phyloP scores from a whole-genome alignment of 768 basidiomycete species.

The Mycena filopes region DNA sequence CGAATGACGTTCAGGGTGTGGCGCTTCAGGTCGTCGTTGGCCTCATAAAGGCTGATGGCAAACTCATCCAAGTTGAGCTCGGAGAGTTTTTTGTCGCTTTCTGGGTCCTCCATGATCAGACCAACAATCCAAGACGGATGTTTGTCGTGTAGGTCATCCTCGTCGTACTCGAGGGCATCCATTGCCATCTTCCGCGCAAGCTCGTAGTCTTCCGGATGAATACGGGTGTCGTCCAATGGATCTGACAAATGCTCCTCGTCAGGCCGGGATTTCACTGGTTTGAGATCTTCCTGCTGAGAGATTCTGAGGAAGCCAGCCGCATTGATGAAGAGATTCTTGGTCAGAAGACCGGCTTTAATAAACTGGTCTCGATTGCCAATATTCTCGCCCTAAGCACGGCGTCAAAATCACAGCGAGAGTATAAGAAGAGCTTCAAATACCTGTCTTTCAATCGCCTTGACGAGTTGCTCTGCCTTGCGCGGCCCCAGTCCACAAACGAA shows the following conservation, averaged over 20 bases:
- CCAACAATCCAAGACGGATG: conserved; percentile 92
- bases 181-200: conserved; percentile 98
- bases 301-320: conserved; percentile 93
- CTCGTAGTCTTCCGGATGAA: conserved; percentile 98
- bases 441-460: conserved; percentile 81
- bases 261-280: conserved; percentile 71
- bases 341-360: conserved; percentile 80
- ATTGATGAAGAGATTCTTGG: conserved; percentile 91
- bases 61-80: conserved; percentile 97
- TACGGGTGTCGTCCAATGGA: conserved; percentile 93
- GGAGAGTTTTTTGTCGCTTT: conserved; percentile 82
- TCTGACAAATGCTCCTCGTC: conserved; percentile 81
- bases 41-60: conserved; percentile 89
- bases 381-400: conserved; percentile 76
- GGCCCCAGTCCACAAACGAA: conserved; percentile 95
- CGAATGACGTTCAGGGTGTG: conserved; percentile 91
- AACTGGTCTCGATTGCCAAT: conserved; percentile 90
- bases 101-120: conserved; percentile 84
- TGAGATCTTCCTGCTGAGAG: conserved; percentile 73
- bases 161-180: conserved; percentile 96
- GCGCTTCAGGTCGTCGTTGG: conserved; percentile 87
- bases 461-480: conserved; percentile 87
- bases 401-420: conserved; percentile 18
- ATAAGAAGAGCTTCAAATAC: conserved; percentile 56
- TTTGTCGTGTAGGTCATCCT: conserved; percentile 93